Evolutionary conservation across 495 filamentous ascomycete genomes (phyloP).

Genomic region (Astrothelium macrocarpum): DNA sequence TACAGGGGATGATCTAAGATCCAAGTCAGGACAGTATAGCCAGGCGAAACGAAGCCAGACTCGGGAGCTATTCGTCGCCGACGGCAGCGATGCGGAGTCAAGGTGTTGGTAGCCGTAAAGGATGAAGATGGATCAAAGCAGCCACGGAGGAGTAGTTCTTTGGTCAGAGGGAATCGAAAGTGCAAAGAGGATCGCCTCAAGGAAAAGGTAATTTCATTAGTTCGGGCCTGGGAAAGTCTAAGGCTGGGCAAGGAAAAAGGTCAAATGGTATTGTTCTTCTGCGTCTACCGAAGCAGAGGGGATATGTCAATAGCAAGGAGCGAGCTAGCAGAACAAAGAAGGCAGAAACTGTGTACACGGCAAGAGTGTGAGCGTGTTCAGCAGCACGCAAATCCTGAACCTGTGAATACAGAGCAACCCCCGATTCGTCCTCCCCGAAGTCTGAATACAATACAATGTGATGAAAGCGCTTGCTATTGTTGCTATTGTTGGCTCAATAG

Average conservation of each 20-base stretch:
- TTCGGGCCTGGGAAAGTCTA: background rate
- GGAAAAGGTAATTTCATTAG: background rate
- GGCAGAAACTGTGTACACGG: slow-evolving; percentile 7
- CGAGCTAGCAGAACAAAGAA: background rate
- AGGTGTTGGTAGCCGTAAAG: background rate
- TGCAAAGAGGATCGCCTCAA: background rate
- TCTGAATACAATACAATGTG: background rate
- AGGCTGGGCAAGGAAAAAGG: background rate
- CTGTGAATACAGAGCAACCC: slow-evolving; percentile 3
- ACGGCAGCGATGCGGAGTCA: background rate
- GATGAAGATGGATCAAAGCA: background rate
- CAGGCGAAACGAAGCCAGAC: background rate
- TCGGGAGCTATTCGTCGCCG: background rate
- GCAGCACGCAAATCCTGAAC: background rate
- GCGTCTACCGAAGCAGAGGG: background rate
- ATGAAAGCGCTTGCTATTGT: background rate
- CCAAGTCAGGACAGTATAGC: background rate
- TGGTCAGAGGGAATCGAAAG: background rate
- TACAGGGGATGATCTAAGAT: background rate
- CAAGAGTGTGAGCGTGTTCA: background rate
- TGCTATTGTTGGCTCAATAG: slow-evolving; percentile 6
- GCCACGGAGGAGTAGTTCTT: background rate
- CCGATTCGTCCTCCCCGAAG: background rate
- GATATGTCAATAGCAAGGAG: background rate
- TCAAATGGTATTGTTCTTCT: slow-evolving; percentile 5